Evolutionary conservation across 345 rosid genomes (phyloP).

Genomic region (Pistacia vera): DNA sequence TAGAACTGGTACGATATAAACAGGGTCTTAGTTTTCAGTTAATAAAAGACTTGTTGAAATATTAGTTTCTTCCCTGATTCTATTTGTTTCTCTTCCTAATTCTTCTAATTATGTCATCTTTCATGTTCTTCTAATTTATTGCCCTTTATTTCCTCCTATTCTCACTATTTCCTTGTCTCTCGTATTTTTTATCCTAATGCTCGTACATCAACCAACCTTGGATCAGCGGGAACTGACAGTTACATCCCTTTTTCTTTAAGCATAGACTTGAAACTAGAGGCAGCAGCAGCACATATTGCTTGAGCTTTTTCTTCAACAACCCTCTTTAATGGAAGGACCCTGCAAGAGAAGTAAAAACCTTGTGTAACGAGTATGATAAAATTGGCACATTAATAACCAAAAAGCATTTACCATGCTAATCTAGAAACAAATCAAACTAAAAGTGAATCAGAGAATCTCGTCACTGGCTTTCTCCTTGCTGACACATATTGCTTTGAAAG

Average conservation of each 20-base stretch:
- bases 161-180: no score
- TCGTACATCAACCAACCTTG: no score
- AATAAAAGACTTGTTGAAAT: no score
- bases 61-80: no score
- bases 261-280: slow-evolving; percentile 81
- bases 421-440: slow-evolving; percentile 3
- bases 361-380: background rate
- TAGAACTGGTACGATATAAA: no score
- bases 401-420: slow-evolving; percentile 23
- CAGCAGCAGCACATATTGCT: slow-evolving; percentile 66
- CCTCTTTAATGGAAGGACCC: slow-evolving; percentile 76
- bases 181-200: no score
- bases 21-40: no score
- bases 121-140: no score
- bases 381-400: background rate
- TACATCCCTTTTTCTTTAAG: slow-evolving; percentile 52
- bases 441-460: slow-evolving; percentile 27
- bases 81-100: no score
- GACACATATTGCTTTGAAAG: slow-evolving; percentile 36
- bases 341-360: slow-evolving; percentile 33
- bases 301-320: slow-evolving; percentile 77
- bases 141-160: no score
- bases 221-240: no score
- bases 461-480: slow-evolving; percentile 35
- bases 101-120: no score